Percentiles rank a stretch among this genome's conserved stretches.
Conservation (phyloP, 1,284 basidiomycete genomes). For the Boletellus deceptivus region DNA sequence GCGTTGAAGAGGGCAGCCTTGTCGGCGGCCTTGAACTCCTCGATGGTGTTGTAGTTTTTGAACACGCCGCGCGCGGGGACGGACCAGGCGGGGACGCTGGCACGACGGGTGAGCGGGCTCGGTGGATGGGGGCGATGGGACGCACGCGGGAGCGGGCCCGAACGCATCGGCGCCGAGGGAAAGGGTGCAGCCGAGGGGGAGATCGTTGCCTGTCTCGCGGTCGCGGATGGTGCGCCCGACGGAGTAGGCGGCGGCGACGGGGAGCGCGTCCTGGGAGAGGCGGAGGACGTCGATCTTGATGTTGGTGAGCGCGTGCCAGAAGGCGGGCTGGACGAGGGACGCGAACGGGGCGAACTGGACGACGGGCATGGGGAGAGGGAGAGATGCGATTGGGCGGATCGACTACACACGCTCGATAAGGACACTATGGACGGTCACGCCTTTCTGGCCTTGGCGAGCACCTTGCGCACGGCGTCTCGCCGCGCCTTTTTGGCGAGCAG, state of each 20-base stretch:
- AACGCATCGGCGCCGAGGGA: conserved; percentile 62
- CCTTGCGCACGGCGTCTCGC: conserved; percentile 68
- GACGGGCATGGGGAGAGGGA: conserved; percentile 43
- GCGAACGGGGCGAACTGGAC: conserved; percentile 88
- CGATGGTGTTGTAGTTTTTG: conserved; percentile 96
- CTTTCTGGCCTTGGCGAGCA: conserved; percentile 41
- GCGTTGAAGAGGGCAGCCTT: conserved; percentile 83
- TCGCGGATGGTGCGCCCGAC: conserved; percentile 74
- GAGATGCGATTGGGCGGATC: not conserved
- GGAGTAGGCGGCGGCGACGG: conserved; percentile 68
- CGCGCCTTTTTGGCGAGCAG: conserved; percentile 78
- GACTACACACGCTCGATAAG: conserved; percentile 13
- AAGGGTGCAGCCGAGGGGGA: conserved; percentile 60
- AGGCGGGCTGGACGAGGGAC: conserved; percentile 84
- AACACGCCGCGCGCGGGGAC: conserved; percentile 60
- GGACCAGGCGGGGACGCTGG: conserved; percentile 43
- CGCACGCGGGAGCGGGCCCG: conserved; percentile 39
- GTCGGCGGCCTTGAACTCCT: conserved; percentile 90
- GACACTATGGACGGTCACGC: conserved; percentile 8
- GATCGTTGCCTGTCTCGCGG: conserved; percentile 65
- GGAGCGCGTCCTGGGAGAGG: conserved; percentile 72
- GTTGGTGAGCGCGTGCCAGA: conserved; percentile 90
- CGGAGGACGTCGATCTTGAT: conserved; percentile 91
- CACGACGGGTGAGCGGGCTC: conserved; percentile 5
- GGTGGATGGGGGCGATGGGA: conserved; percentile 21